Evolutionary conservation across 2,329 filamentous ascomycete species (phyloP).

Genomic region (Achaetomium macrosporum): DNA sequence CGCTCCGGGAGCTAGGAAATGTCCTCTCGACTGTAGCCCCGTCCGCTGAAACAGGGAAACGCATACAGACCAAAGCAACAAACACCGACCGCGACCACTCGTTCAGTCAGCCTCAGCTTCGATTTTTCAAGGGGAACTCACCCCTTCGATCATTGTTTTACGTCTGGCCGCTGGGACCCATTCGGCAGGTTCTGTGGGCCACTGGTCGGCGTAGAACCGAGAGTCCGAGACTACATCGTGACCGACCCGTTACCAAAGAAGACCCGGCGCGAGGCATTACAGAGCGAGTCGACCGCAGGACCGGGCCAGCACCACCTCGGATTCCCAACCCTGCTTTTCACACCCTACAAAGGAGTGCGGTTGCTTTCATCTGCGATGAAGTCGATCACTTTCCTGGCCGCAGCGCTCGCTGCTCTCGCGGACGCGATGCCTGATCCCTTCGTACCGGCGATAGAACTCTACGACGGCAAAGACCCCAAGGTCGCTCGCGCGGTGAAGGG

Average conservation of each 20-base stretch:
- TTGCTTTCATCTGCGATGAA: constrained; percentile 17
- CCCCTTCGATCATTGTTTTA: background rate
- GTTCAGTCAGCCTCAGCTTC: constrained; percentile 17
- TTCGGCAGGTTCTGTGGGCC: constrained; percentile 19
- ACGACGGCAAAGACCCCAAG: background rate
- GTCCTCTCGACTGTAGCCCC: constrained; percentile 19
- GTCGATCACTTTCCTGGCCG: constrained; percentile 14
- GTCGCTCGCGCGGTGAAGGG: constrained; percentile 7
- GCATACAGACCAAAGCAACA: constrained; percentile 1
- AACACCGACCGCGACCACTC: constrained; percentile 12
- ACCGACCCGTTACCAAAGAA: constrained; percentile 4
- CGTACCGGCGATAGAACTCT: too few relatives aligned
- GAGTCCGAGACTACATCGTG: background rate
- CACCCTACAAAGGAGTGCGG: too few relatives aligned
- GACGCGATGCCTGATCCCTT: constrained; percentile 12
- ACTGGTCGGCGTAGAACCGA: constrained; percentile 14
- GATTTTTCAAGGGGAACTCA: background rate
- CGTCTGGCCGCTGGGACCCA: constrained; percentile 2
- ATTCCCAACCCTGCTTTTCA: too few relatives aligned
- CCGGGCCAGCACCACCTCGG: too few relatives aligned
- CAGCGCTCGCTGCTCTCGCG: constrained; percentile 14
- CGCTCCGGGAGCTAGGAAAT: constrained; percentile 21
- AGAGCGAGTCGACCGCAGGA: too few relatives aligned
- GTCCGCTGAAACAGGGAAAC: constrained; percentile 19
- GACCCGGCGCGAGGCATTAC: background rate